Base-by-base conservation (phyloP, 225 moss, liverwort and hornwort genomes). In the Marchantia polymorpha region DNA sequence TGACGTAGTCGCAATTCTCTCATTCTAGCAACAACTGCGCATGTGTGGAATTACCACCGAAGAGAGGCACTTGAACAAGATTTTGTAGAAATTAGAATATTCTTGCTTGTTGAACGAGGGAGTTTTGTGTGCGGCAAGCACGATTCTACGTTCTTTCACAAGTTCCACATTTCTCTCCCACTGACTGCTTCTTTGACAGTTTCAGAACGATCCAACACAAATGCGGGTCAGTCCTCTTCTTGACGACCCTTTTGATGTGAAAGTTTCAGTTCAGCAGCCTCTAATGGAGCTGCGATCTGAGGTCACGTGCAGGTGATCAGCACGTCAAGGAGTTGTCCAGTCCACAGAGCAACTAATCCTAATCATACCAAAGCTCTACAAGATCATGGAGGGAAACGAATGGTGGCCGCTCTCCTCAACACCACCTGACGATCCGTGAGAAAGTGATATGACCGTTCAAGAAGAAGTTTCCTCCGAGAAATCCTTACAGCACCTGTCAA, bases 401-500 rank as follows among this genome's bases (percentile, higher is more conserved):
- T 51, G 50, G 50, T 19, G 47, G 12, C 72, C n/a, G 20, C 12
- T 72, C 23, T 52, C 72, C 52, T 72, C 72, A 11, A 19, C n/a
- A 52, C 50, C 49, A 72, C 50, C 50, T 72, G 12, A 23, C 49
- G 47, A 51, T 50, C 48, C 19, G 0, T 13, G 13, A 20, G 23
- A 10, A 51, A 49, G 50, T 46, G 19, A n/a, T 72, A 70, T 0
- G 23, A 72, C 47, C n/a, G 49, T 72, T 72, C 72, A 46, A 8
- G 70, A 47, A 9, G 70, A 72, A 49, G 49, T 20, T 51, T 10
- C 72, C 46, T 22, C 14, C 56, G 19, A 56, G 56, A 3, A 39
- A 39, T 13, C 50, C 72, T 72, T 52, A 19, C 56, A n/a, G 72
- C 19, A 72, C 72, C 50, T 72, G 72, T 51, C 50, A 72, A 72